Evolutionary conservation across 345 rosid genomes (phyloP), one percentile per base, ranked within the genome.

Genomic region (Hevea brasiliensis): DNA sequence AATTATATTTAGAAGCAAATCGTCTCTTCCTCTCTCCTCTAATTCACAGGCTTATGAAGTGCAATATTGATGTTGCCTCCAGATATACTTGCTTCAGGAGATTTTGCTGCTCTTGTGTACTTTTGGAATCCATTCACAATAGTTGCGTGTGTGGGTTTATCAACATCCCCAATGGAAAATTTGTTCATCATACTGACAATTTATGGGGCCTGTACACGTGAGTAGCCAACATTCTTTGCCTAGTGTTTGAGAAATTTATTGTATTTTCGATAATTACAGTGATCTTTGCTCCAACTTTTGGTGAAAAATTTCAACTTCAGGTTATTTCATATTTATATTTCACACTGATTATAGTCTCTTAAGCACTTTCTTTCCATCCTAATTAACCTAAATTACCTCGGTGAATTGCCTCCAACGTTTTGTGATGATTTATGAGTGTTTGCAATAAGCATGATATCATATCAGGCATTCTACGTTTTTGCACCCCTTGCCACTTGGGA

Each of bases 71-170:
- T 51, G 63, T 77, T 74, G 63, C 66, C 70, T 76, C 55, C 83
- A 95, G 98, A 82, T 74, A 63, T 70, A 60, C 44, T 87, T 61
- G 83, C 85, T 67, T 86, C 88, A 15, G 97, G 97, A 78, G 89
- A 95, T 82, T 79, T 92, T 82, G 93, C 97, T 73, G 93, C 96
- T 62, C 86, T 91, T 71, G 87, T 89, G 24, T 92, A 95, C 82
- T 61, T 95, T 55, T 89, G 96, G 92, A 92, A 91, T 85, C 98
- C 99, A 76, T 95, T 95, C 84, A 88, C 98, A 2, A 84, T 95
- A 67, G 85, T 80, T 60, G 85, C 94, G 24, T 92, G 90, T 45
- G 90, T 95, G 80, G 97, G 99, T 59, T 85, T n/a, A n/a, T 91
- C 98, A 15, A 90, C 99, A 41, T 92, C 99, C 5, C 89, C 94